Conservation (phyloP, 176 grass and related monocot genomes). For the Coix lacrymajobi region DNA sequence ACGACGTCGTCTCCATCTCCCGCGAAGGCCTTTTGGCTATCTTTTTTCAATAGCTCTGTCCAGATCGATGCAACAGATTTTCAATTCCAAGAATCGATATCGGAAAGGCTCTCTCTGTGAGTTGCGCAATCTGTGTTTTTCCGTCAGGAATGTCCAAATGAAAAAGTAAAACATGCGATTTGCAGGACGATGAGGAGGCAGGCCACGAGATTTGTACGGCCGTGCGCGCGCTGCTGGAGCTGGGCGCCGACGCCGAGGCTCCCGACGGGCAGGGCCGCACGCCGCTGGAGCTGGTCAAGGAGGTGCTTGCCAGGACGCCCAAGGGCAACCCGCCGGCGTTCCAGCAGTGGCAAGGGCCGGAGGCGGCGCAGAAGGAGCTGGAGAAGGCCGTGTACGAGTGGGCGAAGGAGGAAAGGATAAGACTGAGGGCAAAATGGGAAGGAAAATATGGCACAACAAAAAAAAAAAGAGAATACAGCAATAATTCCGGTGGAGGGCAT, state of each 20-base stretch:
- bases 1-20: slow-evolving; percentile 10
- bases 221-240: slow-evolving; percentile 59
- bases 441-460: too few species aligned
- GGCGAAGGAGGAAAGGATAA: too few species aligned
- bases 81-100: too few species aligned
- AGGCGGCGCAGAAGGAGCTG: slow-evolving; percentile 65
- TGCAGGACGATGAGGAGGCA: too few species aligned
- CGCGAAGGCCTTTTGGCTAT: background rate
- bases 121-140: too few species aligned
- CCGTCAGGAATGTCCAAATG: too few species aligned
- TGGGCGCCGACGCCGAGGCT: slow-evolving; percentile 52
- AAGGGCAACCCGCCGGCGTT: slow-evolving; percentile 67
- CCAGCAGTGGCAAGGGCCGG: slow-evolving; percentile 59
- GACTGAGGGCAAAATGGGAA: too few species aligned
- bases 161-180: too few species aligned
- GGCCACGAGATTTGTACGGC: too few species aligned
- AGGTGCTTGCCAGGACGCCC: slow-evolving; percentile 64
- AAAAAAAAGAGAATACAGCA: too few species aligned
- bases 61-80: background rate
- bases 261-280: slow-evolving; percentile 65
- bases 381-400: slow-evolving; percentile 94
- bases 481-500: too few species aligned
- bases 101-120: too few species aligned
- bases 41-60: background rate
- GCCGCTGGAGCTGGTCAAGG: slow-evolving; percentile 54